These are phyloP conservation scores for Ascocoryne sarcoides DNA, from an alignment of 2,329 filamentous ascomycete genomes.

Conservation along the genomic window DNA sequence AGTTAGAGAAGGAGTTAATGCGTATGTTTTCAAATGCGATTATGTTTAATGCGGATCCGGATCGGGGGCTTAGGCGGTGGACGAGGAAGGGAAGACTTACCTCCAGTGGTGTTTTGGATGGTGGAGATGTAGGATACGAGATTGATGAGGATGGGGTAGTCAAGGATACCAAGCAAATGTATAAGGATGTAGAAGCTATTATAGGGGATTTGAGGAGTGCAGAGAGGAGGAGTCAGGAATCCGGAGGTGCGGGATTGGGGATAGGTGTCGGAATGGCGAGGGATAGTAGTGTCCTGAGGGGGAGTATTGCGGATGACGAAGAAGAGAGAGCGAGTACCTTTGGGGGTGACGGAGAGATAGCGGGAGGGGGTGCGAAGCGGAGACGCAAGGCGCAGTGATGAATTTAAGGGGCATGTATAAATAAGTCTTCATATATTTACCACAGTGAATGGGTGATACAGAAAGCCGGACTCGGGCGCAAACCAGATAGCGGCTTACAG, in stretches of 20 bases:
- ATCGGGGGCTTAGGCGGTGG: conserved; percentile 52
- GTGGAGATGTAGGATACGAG: conserved; percentile 45
- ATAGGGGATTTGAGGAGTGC: conserved; percentile 24
- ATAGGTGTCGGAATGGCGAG: conserved; percentile 7
- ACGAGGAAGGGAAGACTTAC: conserved; percentile 32
- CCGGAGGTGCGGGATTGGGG: too few relatives aligned
- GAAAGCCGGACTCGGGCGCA: too few relatives aligned
- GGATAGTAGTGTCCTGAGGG: conserved; percentile 13
- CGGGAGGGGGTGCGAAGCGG: conserved; percentile 17
- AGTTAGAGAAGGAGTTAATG: conserved; percentile 86
- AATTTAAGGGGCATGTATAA: neutral
- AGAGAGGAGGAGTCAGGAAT: conserved; percentile 25
- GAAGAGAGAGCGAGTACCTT: conserved; percentile 23
- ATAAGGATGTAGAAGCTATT: conserved; percentile 65
- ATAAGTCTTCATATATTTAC: too few relatives aligned
- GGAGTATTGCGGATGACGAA: conserved; percentile 16
- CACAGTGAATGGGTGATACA: too few relatives aligned
- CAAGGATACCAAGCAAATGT: conserved; percentile 83
- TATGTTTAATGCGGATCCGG: conserved; percentile 90
- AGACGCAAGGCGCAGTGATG: conserved; percentile 18
- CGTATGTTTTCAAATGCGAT: conserved; percentile 97
- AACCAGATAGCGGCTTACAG: too few relatives aligned
- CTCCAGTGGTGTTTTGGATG: conserved; percentile 33
- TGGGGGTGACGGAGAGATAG: conserved; percentile 17
- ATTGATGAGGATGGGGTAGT: conserved; percentile 80